Conservation (phyloP, 805 yeast species). For the Candida parachauliodes region DNA sequence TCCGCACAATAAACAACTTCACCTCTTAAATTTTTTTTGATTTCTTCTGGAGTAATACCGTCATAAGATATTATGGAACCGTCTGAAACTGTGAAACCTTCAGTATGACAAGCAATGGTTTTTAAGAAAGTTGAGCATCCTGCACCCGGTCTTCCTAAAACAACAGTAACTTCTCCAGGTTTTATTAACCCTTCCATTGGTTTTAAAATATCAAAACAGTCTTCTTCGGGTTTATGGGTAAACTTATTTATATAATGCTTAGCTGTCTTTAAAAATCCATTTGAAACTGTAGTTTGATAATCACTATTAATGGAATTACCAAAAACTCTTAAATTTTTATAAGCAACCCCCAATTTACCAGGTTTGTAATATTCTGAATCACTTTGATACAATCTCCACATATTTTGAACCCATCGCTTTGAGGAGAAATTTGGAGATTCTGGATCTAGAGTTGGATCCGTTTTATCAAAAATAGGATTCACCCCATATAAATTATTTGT, state of each 20-base stretch:
- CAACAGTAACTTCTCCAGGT: slow-evolving; percentile 67
- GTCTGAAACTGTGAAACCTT: slow-evolving; percentile 51
- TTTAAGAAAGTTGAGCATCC: slow-evolving; percentile 70
- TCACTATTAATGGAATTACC: slow-evolving; percentile 59
- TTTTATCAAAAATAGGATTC: slow-evolving; percentile 12
- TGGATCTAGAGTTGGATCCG: slow-evolving; percentile 50
- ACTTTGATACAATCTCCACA: slow-evolving; percentile 43
- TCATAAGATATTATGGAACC: slow-evolving; percentile 49
- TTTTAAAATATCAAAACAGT: slow-evolving; percentile 49
- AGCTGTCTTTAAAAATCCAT: slow-evolving; percentile 18
- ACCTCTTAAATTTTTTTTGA: slow-evolving; percentile 54
- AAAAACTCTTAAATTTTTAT: slow-evolving; percentile 50
- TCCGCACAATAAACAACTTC: slow-evolving; percentile 72
- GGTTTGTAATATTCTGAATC: slow-evolving; percentile 61
- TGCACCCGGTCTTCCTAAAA: slow-evolving; percentile 80
- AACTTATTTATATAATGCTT: neutral
- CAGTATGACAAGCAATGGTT: slow-evolving; percentile 60
- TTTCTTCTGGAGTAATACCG: slow-evolving; percentile 52
- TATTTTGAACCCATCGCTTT: slow-evolving; percentile 58
- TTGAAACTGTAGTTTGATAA: slow-evolving; percentile 53
- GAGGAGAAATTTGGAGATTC: slow-evolving; percentile 47
- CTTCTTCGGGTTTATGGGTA: slow-evolving; percentile 5
- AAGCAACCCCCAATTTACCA: slow-evolving; percentile 52
- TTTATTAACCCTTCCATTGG: slow-evolving; percentile 61
- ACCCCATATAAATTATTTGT: slow-evolving; percentile 4